A percentile compares a stretch with the other conserved stretches of the same genome.
phyloP scores from a whole-genome alignment of 106 monocot species.

The Allium fistulosum region DNA sequence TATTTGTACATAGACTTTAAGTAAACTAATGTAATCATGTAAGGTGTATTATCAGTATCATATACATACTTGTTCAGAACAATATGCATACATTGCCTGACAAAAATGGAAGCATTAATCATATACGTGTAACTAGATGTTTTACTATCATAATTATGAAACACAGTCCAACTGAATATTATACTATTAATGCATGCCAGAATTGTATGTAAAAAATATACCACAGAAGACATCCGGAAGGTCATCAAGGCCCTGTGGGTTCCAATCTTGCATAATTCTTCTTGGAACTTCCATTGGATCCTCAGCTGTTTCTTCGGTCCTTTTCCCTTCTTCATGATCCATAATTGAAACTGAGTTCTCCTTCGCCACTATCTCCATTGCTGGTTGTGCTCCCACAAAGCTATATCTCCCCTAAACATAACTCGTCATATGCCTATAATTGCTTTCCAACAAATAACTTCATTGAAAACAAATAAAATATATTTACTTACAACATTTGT shows the following conservation, averaged over 20 bases:
- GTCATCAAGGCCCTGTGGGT: constrained; percentile 11
- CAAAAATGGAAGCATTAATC: too few relatives aligned
- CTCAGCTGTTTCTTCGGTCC: constrained; percentile 14
- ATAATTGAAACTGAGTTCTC: constrained; percentile 13
- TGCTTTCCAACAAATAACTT: too few relatives aligned
- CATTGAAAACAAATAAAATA: too few relatives aligned
- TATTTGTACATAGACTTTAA: not conserved
- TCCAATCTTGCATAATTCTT: constrained; percentile 11
- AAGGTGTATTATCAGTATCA: not conserved
- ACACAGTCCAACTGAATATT: too few relatives aligned
- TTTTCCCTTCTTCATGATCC: constrained; percentile 9
- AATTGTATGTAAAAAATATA: not conserved
- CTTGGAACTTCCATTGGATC: constrained; percentile 15
- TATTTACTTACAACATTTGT: constrained; percentile 47
- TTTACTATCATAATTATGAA: too few relatives aligned
- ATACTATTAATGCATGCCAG: too few relatives aligned
- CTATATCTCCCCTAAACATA: constrained; percentile 15
- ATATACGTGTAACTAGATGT: too few relatives aligned
- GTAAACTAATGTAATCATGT: not conserved
- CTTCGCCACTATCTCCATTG: constrained; percentile 17
- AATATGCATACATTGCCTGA: too few relatives aligned
- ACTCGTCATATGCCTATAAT: too few relatives aligned
- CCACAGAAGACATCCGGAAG: constrained; percentile 25
- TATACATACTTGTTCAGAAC: not conserved
- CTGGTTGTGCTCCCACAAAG: constrained; percentile 19